Evolutionary conservation across 1,139 yeast genomes (phyloP), one percentile per base, ranked within the genome.

Genomic region (Geotrichum citri-aurantii): DNA sequence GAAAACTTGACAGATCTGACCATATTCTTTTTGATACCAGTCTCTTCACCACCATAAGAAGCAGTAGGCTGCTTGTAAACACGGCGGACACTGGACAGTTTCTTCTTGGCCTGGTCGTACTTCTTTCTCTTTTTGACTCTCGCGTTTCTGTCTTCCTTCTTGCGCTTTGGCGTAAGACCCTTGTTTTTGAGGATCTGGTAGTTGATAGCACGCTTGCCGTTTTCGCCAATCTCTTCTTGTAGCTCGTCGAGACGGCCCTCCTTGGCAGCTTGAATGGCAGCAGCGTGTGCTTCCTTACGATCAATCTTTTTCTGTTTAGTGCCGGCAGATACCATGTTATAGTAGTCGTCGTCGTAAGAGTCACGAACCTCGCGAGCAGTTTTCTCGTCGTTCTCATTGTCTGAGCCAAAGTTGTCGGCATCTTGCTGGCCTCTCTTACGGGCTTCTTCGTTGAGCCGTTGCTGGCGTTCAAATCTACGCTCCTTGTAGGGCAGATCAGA

Each of bases 121-220:
- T 90, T 90, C 84, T 85, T 88, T 81, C 98, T 87, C 95, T 93
- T 93, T 80, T 93, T 93, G 70, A 93, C 98, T 76, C 99, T 86
- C 49, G 98, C 83, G 72, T 93, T 95, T 76, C 98, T 82, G 78
- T 88, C 85, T 66, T 90, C 97, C 80, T 93, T 93, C 79, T 88
- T 88, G 71, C 96, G 82, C 73, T 86, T 87, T 26, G 96, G 92
- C 1, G 97, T 90, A 65, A 93, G 84, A 70, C 99, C 99, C 78
- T 89, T 91, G 75, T 92, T 92, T 80, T 91, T 91, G 76, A 89
- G 80, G 64, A 92, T 92, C 76, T 92, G 98, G 76, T 85, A 93
- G 71, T 88, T 91, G 71, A 93, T 81, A 2, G 98, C 98, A 71
- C 99, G 87, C 79, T 93, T 93, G 58, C 97, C 97, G 66, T 86